Percentiles rank a stretch among this genome's conserved stretches.
phyloP scores from a whole-genome alignment of 2,329 filamentous ascomycete species.

The Dichotomopilus funicola region DNA sequence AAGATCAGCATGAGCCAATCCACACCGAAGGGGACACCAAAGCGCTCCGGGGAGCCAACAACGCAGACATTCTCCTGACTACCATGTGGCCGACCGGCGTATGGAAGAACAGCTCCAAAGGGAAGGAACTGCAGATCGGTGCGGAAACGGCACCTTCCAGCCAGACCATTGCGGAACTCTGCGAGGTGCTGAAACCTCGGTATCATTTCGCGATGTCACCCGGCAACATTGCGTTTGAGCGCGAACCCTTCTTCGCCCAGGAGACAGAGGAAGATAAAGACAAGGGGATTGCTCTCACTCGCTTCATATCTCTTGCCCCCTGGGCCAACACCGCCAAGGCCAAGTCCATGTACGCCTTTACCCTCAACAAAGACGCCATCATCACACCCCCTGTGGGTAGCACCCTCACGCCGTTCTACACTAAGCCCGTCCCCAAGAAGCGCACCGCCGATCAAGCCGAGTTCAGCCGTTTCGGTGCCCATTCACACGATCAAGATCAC shows the following conservation, averaged over 20 bases:
- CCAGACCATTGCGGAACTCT: constrained; percentile 72
- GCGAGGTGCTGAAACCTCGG: constrained; percentile 71
- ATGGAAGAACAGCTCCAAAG: constrained; percentile 58
- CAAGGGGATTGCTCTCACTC: constrained; percentile 59
- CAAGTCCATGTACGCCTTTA: constrained; percentile 76
- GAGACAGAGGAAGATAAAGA: constrained; percentile 31
- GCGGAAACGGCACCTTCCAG: constrained; percentile 47
- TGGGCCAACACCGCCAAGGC: constrained; percentile 71
- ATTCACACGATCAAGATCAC: constrained; percentile 38
- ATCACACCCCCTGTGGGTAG: constrained; percentile 60
- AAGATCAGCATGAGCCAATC: constrained; percentile 67
- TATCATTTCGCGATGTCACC: constrained; percentile 79
- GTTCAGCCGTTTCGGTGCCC: constrained; percentile 45
- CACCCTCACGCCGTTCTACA: constrained; percentile 67
- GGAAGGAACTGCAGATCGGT: constrained; percentile 47
- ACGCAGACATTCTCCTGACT: constrained; percentile 81
- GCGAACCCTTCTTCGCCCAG: constrained; percentile 83
- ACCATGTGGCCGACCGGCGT: constrained; percentile 76
- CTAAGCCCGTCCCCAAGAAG: constrained; percentile 44
- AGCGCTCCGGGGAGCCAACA: constrained; percentile 66
- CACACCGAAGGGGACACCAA: constrained; percentile 74
- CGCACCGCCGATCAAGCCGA: constrained; percentile 44
- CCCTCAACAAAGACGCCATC: constrained; percentile 57
- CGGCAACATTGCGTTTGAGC: constrained; percentile 68
- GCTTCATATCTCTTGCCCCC: constrained; percentile 83